phyloP scores from a whole-genome alignment of 768 basidiomycete genomes.

The Suillus fuscotomentosus region DNA sequence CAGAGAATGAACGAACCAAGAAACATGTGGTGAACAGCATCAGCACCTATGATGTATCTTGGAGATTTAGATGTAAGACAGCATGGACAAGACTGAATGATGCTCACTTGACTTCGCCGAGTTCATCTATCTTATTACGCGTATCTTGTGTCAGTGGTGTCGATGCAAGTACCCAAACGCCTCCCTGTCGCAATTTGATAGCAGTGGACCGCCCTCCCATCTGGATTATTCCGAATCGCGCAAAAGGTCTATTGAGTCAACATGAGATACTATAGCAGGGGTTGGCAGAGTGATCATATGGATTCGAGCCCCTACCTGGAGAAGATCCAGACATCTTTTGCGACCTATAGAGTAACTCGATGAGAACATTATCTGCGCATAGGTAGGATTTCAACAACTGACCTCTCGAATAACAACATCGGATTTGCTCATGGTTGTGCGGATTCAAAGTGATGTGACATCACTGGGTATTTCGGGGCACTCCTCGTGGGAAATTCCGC shows the following conservation, averaged over 20 bases:
- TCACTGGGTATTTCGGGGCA: neutral
- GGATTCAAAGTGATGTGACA: neutral
- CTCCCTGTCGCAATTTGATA: conserved; percentile 61
- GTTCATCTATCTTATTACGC: conserved; percentile 53
- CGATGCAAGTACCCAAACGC: conserved; percentile 83
- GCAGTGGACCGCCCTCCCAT: conserved; percentile 86
- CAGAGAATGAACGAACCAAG: conserved; percentile 38
- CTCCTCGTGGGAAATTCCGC: neutral
- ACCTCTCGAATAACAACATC: conserved; percentile 47
- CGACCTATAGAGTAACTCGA: conserved; percentile 32
- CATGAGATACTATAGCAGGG: conserved; percentile 7
- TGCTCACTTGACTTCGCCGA: conserved; percentile 69
- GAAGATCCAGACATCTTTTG: conserved; percentile 61
- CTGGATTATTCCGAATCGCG: conserved; percentile 64
- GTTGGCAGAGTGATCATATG: neutral
- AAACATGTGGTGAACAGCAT: conserved; percentile 59
- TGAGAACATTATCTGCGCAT: neutral
- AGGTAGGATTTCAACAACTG: conserved; percentile 4
- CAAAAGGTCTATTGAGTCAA: conserved; percentile 51
- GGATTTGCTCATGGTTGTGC: conserved; percentile 16
- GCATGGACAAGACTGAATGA: neutral
- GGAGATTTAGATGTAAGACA: conserved; percentile 3
- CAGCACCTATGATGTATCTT: conserved; percentile 60
- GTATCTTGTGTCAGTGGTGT: conserved; percentile 69
- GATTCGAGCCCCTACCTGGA: conserved; percentile 43